phyloP scores from a whole-genome alignment of 306 rosid genomes.

The Oemleria cerasiformis region DNA sequence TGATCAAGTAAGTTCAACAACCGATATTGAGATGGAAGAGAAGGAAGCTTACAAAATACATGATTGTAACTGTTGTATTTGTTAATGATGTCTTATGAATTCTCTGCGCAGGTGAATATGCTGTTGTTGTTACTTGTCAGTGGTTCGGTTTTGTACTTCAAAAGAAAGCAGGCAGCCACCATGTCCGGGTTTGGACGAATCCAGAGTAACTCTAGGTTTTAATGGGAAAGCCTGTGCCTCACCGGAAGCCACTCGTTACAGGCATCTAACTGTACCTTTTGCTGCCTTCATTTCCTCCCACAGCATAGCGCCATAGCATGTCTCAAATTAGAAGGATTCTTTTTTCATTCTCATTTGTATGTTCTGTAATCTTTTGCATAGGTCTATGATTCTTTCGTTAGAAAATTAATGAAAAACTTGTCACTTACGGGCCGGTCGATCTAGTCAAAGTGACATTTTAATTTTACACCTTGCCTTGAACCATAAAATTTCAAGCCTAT shows the following conservation, averaged over 20 bases:
- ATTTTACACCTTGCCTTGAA: neutral
- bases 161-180: slow-evolving; percentile 48
- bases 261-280: neutral
- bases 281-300: neutral
- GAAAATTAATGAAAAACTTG: neutral
- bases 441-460: neutral
- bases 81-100: slow-evolving; percentile 10
- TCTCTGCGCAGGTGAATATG: slow-evolving; percentile 50
- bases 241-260: neutral
- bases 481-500: neutral
- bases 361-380: neutral
- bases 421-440: neutral
- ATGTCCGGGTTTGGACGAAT: slow-evolving; percentile 56
- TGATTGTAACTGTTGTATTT: neutral
- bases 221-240: slow-evolving; percentile 9
- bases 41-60: too few relatives aligned
- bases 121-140: slow-evolving; percentile 52
- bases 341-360: neutral
- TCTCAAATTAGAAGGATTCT: neutral
- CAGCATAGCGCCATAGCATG: neutral
- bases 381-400: neutral
- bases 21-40: neutral
- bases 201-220: slow-evolving; percentile 61
- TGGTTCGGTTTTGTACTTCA: slow-evolving; percentile 56
- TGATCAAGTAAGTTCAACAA: neutral